Evolutionary conservation across 2,329 filamentous ascomycete genomes (phyloP).

Genomic region (Calonectria pteridis): DNA sequence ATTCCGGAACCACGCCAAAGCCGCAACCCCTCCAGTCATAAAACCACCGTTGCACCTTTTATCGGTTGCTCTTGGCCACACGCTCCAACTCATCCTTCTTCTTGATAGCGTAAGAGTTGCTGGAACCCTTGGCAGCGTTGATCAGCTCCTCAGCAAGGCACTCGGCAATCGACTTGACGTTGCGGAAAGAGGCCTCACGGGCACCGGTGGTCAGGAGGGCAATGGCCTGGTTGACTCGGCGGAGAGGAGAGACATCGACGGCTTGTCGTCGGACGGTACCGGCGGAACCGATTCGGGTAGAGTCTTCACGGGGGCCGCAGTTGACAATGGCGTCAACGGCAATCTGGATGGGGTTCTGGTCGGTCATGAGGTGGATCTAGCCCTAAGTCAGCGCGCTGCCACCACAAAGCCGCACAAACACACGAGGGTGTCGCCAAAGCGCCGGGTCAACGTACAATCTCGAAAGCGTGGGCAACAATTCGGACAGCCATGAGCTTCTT

Average conservation of each 20-base stretch:
- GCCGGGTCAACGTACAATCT: constrained; percentile 83
- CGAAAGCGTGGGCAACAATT: constrained; percentile 98
- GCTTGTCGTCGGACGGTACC: constrained; percentile 99
- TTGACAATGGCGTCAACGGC: constrained; percentile 99
- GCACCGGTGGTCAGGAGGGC: constrained; percentile 98
- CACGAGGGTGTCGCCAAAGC: not conserved
- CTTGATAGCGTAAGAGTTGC: constrained; percentile 99
- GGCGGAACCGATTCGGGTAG: constrained; percentile 98
- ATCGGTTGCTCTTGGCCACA: constrained; percentile 99
- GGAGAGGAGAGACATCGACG: constrained; percentile 99
- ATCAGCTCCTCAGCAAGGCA: constrained; percentile 99
- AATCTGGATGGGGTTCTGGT: constrained; percentile 99
- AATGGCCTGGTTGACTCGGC: constrained; percentile 99
- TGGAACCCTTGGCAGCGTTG: constrained; percentile 99
- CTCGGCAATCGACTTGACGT: constrained; percentile 99
- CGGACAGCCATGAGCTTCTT: constrained; percentile 99
- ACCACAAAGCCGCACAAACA: constrained; percentile 8
- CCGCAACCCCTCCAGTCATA: constrained; percentile 54
- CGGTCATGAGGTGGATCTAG: constrained; percentile 99
- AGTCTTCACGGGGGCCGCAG: constrained; percentile 99
- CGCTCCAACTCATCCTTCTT: constrained; percentile 99
- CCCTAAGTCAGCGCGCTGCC: constrained; percentile 44
- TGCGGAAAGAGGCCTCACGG: constrained; percentile 98
- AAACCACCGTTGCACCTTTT: constrained; percentile 67
- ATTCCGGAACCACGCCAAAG: constrained; percentile 60